A percentile compares a stretch with the other conserved stretches of the same genome.
phyloP scores from a whole-genome alignment of 2,329 filamentous ascomycete species.

The Moelleriella libera region DNA sequence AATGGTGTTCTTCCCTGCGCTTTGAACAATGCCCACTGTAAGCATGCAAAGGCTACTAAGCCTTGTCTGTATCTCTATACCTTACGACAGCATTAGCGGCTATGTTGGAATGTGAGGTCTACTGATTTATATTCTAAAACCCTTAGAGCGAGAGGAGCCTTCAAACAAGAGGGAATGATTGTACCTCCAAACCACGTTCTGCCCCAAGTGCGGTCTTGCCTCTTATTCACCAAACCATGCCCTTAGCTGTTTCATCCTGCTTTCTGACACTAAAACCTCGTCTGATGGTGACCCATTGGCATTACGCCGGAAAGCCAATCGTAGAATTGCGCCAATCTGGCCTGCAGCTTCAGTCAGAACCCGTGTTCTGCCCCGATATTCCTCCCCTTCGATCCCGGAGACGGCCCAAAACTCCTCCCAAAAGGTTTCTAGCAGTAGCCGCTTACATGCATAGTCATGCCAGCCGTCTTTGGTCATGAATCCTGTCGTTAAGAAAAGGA shows the following conservation, averaged over 20 bases:
- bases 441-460: constrained; percentile 13
- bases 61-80: no score
- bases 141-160: no score
- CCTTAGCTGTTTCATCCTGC: constrained; percentile 6
- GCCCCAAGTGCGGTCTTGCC: no score
- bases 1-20: no score
- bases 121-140: no score
- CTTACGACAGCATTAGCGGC: no score
- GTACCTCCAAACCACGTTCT: no score
- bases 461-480: constrained; percentile 12
- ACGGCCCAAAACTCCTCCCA: constrained; percentile 15
- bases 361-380: constrained; percentile 4
- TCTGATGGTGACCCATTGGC: constrained; percentile 10
- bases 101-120: no score
- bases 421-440: constrained; percentile 8
- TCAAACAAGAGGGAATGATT: no score
- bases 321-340: constrained; percentile 13
- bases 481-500: constrained; percentile 9
- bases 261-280: constrained; percentile 5
- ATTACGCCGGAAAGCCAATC: constrained; percentile 12
- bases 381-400: constrained; percentile 9
- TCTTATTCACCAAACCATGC: constrained; percentile 6
- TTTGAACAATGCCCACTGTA: no score
- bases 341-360: constrained; percentile 10
- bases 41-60: no score